Base-by-base conservation (phyloP, 768 basidiomycete genomes). In the Mycena crocata region DNA sequence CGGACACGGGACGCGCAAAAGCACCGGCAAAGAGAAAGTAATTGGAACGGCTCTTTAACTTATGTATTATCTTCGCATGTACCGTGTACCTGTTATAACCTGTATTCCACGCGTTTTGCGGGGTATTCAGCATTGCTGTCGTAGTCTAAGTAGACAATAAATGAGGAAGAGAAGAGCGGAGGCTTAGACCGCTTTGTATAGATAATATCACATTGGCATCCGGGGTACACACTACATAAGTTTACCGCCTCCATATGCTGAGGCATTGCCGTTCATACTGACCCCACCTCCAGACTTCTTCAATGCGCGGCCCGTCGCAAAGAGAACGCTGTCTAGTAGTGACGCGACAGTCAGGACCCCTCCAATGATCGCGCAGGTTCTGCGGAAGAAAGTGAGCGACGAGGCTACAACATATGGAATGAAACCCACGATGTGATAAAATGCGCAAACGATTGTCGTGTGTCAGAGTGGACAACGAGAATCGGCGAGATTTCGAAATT, bases 401-500 rank as follows among this genome's bases (percentile, higher is more conserved):
- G 61, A 12, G 39, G 35, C 28, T 24, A 64, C 35, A 28, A 57
- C 15, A 56, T 15, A 64, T 24, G 21, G 37, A 32, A 34, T 44
- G 44, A 35, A 52, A 60, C 95, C 74, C 75, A 96, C 93, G 96
- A 98, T 46, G 98, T 98, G 30, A 99, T 81, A 85, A 99, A 99
- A 81, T 99, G 98, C 3, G 98, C 97, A 78, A 99, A 97, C 0
- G 94, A 94, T 78, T 99, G 96, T 60, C 95, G 87, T 35, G 88
- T 91, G 76, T 99, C 97, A 14, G 88, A 86, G 76, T 98, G 96
- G 26, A 96, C 91, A 55, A 99, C 92, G 52, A 94, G 91, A 74
- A 99, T 96, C 15, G 96, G 97, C 21, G 96, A 98, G 75, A 98
- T 98, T 77, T 99, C 96, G 77, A 93, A 98, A 82, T 95, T 98